Evolutionary conservation across 768 basidiomycete species (phyloP).

Genomic region (Boletus rufocinnamomeus): DNA sequence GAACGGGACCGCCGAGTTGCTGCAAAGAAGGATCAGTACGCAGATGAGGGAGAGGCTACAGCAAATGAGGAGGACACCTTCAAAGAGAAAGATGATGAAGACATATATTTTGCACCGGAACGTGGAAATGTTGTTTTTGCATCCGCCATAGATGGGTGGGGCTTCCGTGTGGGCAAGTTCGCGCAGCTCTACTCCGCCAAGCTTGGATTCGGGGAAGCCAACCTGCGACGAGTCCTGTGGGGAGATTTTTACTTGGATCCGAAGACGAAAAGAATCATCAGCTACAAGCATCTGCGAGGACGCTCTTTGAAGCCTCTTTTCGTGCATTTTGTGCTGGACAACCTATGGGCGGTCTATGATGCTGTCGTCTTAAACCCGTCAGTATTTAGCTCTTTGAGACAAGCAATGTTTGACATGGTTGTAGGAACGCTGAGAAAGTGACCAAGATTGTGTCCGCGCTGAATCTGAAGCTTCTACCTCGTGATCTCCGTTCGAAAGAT

Average conservation of each 20-base stretch:
- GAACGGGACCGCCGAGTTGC: slow-evolving; percentile 82
- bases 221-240: slow-evolving; percentile 87
- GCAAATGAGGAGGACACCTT: slow-evolving; percentile 68
- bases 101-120: slow-evolving; percentile 96
- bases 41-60: slow-evolving; percentile 63
- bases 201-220: slow-evolving; percentile 86
- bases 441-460: slow-evolving; percentile 84
- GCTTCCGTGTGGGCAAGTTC: slow-evolving; percentile 91
- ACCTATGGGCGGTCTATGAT: slow-evolving; percentile 97
- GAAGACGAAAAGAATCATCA: slow-evolving; percentile 91
- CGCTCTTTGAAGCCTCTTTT: slow-evolving; percentile 91
- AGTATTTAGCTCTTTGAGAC: slow-evolving; percentile 37
- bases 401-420: slow-evolving; percentile 12
- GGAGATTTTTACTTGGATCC: slow-evolving; percentile 97
- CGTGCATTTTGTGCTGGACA: slow-evolving; percentile 96
- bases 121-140: slow-evolving; percentile 96
- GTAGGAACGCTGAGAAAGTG: slow-evolving; percentile 87
- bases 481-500: slow-evolving; percentile 93
- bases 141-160: slow-evolving; percentile 96
- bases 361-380: slow-evolving; percentile 87
- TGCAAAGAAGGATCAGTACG: slow-evolving; percentile 68
- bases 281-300: slow-evolving; percentile 86
- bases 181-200: slow-evolving; percentile 90
- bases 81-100: slow-evolving; percentile 96
- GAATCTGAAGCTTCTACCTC: slow-evolving; percentile 77